These are phyloP conservation scores for Trichophyton rubrum DNA, from an alignment of 2,329 filamentous ascomycete species.

Conservation along the genomic window DNA sequence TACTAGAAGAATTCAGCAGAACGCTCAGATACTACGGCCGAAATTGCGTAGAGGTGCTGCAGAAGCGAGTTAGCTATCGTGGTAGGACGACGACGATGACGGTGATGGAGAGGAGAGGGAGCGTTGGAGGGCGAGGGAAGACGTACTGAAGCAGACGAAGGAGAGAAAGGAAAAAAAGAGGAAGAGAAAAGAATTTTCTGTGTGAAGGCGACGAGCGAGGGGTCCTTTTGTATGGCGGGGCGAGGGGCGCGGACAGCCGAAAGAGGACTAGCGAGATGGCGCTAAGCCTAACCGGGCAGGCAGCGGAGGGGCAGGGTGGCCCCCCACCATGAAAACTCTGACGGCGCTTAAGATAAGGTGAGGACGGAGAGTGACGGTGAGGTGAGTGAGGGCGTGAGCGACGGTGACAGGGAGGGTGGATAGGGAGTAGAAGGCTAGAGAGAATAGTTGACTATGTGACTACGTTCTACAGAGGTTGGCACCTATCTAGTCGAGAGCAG, in stretches of 20 bases:
- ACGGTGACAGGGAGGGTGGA: too few relatives aligned
- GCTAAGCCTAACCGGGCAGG: slow-evolving; percentile 12
- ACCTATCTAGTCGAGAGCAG: too few relatives aligned
- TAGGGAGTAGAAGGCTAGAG: neutral
- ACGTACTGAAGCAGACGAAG: slow-evolving; percentile 37
- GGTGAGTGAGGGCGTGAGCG: too few relatives aligned
- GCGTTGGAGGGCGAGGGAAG: slow-evolving; percentile 22
- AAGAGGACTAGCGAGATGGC: slow-evolving; percentile 1
- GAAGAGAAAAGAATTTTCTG: slow-evolving; percentile 21
- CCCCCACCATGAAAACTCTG: slow-evolving; percentile 19
- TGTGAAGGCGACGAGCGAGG: slow-evolving; percentile 27
- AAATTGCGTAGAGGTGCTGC: slow-evolving; percentile 40
- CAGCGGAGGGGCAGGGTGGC: slow-evolving; percentile 17
- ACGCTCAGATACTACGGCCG: slow-evolving; percentile 41
- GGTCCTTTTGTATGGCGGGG: slow-evolving; percentile 37
- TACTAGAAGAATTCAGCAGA: slow-evolving; percentile 32
- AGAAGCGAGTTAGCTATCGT: slow-evolving; percentile 18
- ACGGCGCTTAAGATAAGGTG: neutral
- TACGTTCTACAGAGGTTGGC: too few relatives aligned
- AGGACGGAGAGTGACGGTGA: neutral
- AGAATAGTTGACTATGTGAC: neutral
- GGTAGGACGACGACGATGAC: slow-evolving; percentile 4
- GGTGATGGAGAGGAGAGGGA: slow-evolving; percentile 18
- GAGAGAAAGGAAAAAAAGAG: slow-evolving; percentile 20
- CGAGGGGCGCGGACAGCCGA: slow-evolving; percentile 15